These are phyloP conservation scores for Leccinum subrobustum DNA, from an alignment of 1,284 basidiomycete species.

Conservation along the genomic window DNA sequence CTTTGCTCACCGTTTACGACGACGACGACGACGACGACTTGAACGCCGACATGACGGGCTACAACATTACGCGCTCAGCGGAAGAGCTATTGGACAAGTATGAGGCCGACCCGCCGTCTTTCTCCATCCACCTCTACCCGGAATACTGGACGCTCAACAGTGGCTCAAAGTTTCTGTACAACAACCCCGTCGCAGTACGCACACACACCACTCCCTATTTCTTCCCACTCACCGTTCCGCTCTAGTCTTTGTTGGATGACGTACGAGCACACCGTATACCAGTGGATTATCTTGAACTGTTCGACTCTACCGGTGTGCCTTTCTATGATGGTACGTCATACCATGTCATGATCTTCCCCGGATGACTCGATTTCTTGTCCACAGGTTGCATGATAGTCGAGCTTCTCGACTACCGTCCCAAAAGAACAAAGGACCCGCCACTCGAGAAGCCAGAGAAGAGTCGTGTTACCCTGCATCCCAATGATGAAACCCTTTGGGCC, in stretches of 20 bases:
- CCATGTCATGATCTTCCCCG: not conserved
- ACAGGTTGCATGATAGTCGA: conserved; percentile 81
- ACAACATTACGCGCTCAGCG: conserved; percentile 66
- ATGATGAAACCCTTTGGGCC: conserved; percentile 69
- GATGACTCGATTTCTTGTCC: conserved; percentile 5
- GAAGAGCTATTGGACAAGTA: conserved; percentile 58
- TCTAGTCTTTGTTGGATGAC: conserved; percentile 73
- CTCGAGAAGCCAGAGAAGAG: conserved; percentile 58
- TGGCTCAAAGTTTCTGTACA: conserved; percentile 75
- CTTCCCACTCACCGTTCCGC: conserved; percentile 6
- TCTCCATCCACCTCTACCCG: conserved; percentile 69
- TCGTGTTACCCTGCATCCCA: conserved; percentile 72
- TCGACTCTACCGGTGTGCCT: conserved; percentile 64
- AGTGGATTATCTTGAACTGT: conserved; percentile 75
- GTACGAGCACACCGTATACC: conserved; percentile 77
- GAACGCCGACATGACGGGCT: conserved; percentile 52
- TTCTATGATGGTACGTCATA: conserved; percentile 70
- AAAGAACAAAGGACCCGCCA: conserved; percentile 49
- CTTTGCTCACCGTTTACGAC: conserved; percentile 8
- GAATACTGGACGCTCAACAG: conserved; percentile 79
- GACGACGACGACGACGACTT: conserved; percentile 6
- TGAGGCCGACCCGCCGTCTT: conserved; percentile 60
- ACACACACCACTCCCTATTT: not conserved
- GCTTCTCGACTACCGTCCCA: conserved; percentile 67
- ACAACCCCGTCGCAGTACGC: conserved; percentile 69